Evolutionary conservation across 2,329 filamentous ascomycete species (phyloP), one percentile per base, ranked within the genome.

Genomic region (Scleromitrula shiraiana): DNA sequence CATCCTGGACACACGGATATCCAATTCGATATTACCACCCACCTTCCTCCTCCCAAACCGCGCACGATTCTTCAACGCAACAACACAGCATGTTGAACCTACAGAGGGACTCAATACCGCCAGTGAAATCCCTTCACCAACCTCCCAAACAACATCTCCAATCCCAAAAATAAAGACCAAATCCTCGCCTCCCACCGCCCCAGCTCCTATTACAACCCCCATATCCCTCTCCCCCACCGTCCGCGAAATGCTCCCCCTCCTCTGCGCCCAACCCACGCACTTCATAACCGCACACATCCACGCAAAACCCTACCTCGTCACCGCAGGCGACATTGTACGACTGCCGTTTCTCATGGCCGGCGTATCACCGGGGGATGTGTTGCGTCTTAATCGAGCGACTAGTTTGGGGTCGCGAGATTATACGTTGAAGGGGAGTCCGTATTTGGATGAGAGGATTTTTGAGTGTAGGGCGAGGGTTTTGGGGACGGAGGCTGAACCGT

Each of bases 401-500:
- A 73, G 83, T 46, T 70, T 98, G 37, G 93, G 93, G 23, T 91
- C 83, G 57, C 77, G 93, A 54, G 91, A 97, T 66, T 95, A 87
- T 69, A 96, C 91, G 5, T 73, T 97, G 54, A 87, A 89, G 66
- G 87, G 86, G 5, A 70, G 76, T 4, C 81, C 85, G n/a, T 91
- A 85, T 63, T 70, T 97, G 53, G 89, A 96, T 65, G 84, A 91
- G 67, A 70, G 80, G 46, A 67, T 95, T 50, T 97, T 89, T 61
- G 84, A 87, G 64, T 95, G 89, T 67, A 78, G 89, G 50, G 88
- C 90, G 14, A 80, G 83, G 27, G 89, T 98, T 22, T 76, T 93
- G 53, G 91, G 89, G 5, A 79, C 85, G 6, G 93, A 97, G 70
- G 78, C 80, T 49, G 86, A 90, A 70, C 86, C 87, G 27, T 66